Conservation (phyloP, 2,329 filamentous ascomycete genomes). For the Aspergillus fumigatus region DNA sequence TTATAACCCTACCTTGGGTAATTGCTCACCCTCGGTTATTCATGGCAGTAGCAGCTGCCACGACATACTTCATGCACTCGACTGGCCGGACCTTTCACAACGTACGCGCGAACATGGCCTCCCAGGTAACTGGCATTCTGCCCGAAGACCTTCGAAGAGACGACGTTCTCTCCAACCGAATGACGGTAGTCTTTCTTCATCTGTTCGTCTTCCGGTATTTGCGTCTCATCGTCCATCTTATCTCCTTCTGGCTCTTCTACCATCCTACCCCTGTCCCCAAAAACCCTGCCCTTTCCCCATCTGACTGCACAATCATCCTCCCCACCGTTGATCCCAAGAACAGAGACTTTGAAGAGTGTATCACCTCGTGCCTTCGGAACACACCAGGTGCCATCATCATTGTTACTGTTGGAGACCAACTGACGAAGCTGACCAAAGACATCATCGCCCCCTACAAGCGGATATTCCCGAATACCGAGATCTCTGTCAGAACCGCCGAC, state of each 20-base stretch:
- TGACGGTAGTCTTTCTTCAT: slow-evolving; percentile 23
- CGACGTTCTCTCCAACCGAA: not conserved
- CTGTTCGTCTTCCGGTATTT: slow-evolving; percentile 46
- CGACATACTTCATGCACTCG: not conserved
- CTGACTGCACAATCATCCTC: slow-evolving; percentile 50
- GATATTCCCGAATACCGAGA: slow-evolving; percentile 2
- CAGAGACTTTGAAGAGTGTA: slow-evolving; percentile 39
- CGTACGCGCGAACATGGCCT: not conserved
- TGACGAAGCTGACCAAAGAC: slow-evolving; percentile 5
- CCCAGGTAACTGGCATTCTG: not conserved
- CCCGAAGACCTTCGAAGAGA: not conserved
- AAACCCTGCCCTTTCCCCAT: slow-evolving; percentile 27
- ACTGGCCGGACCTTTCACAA: not conserved
- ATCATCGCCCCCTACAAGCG: slow-evolving; percentile 2
- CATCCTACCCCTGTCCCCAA: slow-evolving; percentile 24
- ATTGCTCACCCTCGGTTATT: not conserved
- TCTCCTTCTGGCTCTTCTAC: slow-evolving; percentile 40
- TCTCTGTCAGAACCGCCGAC: slow-evolving; percentile 26
- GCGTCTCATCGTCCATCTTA: slow-evolving; percentile 42
- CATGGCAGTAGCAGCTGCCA: not conserved
- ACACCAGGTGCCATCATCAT: slow-evolving; percentile 39
- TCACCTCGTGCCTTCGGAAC: slow-evolving; percentile 40
- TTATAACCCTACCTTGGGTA: not conserved
- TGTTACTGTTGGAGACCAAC: slow-evolving; percentile 41
- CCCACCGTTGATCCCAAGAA: slow-evolving; percentile 48